phyloP scores from a whole-genome alignment of 257 asterid species.

The Jasminum sambac region DNA sequence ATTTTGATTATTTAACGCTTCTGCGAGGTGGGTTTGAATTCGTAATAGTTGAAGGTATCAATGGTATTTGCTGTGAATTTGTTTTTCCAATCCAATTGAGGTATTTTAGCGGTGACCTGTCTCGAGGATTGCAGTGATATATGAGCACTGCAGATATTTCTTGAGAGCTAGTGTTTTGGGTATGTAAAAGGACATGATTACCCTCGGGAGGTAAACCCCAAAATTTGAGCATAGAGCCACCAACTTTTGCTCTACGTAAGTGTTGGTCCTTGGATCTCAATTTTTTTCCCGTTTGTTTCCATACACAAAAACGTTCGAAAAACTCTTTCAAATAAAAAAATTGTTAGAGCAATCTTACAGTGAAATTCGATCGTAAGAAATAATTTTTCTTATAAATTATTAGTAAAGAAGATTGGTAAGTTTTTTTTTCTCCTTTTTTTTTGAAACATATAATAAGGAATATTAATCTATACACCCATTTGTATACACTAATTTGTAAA shows the following conservation, averaged over 20 bases:
- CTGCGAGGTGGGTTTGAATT: slow-evolving; percentile 4
- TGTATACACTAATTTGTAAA: no score
- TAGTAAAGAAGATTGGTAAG: no score
- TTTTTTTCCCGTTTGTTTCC: no score
- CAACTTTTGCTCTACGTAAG: neutral
- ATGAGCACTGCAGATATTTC: slow-evolving; percentile 16
- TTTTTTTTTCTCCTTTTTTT: no score
- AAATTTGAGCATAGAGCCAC: neutral
- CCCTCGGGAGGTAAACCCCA: neutral
- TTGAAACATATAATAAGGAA: no score
- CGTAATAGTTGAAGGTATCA: neutral
- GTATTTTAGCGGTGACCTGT: slow-evolving; percentile 11
- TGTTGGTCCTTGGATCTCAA: neutral
- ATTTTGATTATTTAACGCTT: slow-evolving; percentile 8
- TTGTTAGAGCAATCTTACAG: no score
- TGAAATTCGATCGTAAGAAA: no score
- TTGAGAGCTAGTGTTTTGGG: neutral
- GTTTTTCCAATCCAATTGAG: neutral
- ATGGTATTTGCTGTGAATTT: neutral
- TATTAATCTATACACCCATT: no score
- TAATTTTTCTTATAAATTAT: no score
- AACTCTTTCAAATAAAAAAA: no score
- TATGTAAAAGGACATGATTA: neutral
- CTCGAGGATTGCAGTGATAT: neutral
- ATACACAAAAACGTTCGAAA: no score